Evolutionary conservation across 2,329 filamentous ascomycete genomes (phyloP), one percentile per base, ranked within the genome.

Genomic region (Tolypocladium capitatum): DNA sequence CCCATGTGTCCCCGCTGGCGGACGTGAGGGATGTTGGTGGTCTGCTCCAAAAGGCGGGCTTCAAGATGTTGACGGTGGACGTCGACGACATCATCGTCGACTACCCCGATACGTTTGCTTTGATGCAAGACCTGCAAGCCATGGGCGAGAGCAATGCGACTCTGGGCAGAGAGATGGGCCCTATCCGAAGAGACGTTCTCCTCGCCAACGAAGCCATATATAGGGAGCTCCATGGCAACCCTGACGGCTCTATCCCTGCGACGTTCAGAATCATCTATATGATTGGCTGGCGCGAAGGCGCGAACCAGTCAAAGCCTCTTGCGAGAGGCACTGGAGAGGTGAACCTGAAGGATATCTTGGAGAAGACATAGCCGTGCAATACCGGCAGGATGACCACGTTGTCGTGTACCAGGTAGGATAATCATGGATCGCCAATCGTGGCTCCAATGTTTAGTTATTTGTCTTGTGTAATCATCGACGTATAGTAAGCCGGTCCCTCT

Each of bases 81-180:
- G 83, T 98, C 14, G 94, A 98, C 66, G 92, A 98, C 66, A 94
- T 98, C 45, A 80, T 97, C 28, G 88, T 98, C 30, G 89, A 95
- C 63, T 98, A 89, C 61, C 92, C 92, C 0, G 81, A 91, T 66
- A 84, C 78, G 0, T 95, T 95, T 68, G 81, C 88, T 1, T 71
- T 98, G 47, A 95, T 98, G 90, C 76, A 83, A 57, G 92, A 98
- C 64, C 69, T 98, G 48, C 91, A 97, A 64, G 84, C 86, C 24
- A 98, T 98, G 92, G 92, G 90, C 10, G 94, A 98, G 70, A 83
- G 78, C 50, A 98, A 94, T 63, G 91, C 90, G 2, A 83, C 95
- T 24, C 61, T 95, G 35, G 81, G 86, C n/a, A 76, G 91, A 43
- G 87, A 95, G 65, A 81, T 84, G 69, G 86, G 86, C 0, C 69